Percentiles rank a stretch among this genome's conserved stretches.
phyloP scores from a whole-genome alignment of 2,329 filamentous ascomycete species.

The Hymenoscyphus repandus region DNA sequence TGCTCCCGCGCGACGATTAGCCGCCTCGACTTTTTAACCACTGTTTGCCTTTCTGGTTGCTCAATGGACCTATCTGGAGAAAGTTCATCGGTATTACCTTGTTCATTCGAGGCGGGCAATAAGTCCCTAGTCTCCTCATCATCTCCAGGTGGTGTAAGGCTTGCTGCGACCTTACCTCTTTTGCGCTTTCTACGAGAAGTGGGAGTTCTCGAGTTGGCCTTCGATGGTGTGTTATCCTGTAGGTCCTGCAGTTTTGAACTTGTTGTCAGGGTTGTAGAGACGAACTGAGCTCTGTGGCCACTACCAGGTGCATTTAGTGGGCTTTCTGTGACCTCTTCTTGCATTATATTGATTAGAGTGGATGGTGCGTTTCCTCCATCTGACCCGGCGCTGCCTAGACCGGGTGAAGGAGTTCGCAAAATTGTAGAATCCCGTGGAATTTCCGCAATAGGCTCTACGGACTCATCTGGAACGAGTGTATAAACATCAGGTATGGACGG shows the following conservation, averaged over 20 bases:
- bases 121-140: conserved; percentile 1
- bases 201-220: conserved; percentile 12
- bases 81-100: conserved; percentile 28
- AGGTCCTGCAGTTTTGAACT: conserved; percentile 15
- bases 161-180: conserved; percentile 10
- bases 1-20: not conserved
- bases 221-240: conserved; percentile 6
- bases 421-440: conserved; percentile 1
- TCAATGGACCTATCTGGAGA: conserved; percentile 25
- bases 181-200: conserved; percentile 22
- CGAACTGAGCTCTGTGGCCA: conserved; percentile 43
- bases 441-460: conserved; percentile 2
- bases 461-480: conserved; percentile 17
- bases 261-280: conserved; percentile 26
- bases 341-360: conserved; percentile 2
- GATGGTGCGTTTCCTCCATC: not conserved
- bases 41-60: conserved; percentile 3
- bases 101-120: not conserved
- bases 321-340: conserved; percentile 48
- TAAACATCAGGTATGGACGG: conserved; percentile 23
- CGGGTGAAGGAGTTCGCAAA: not conserved
- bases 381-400: not conserved
- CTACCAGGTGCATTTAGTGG: conserved; percentile 51
- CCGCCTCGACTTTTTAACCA: not conserved
- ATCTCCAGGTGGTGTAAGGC: not conserved